phyloP scores from a whole-genome alignment of 345 rosid genomes.

The Passiflora organensis region DNA sequence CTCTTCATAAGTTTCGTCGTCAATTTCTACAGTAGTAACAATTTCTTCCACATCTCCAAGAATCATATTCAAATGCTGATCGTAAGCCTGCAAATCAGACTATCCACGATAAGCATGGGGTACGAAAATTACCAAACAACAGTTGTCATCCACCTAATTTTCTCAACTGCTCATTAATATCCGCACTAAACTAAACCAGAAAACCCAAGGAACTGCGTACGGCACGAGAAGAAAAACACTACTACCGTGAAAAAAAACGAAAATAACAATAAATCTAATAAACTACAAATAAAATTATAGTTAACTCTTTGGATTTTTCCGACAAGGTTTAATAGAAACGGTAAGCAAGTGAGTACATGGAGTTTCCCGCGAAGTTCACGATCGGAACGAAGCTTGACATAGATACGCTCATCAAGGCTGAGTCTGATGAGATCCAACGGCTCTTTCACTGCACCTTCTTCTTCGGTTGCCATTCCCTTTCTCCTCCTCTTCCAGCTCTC shows the following conservation, averaged over 20 bases:
- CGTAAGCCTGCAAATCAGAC: slow-evolving; percentile 69
- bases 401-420: slow-evolving; percentile 97
- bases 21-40: slow-evolving; percentile 94
- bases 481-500: neutral
- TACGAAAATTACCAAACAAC: neutral
- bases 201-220: neutral
- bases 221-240: no score
- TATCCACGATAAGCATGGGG: neutral
- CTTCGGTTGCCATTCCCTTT: slow-evolving; percentile 70
- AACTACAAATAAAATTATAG: no score
- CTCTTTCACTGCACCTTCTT: slow-evolving; percentile 96
- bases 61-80: slow-evolving; percentile 99
- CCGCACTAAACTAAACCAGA: no score
- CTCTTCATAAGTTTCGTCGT: slow-evolving; percentile 97
- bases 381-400: slow-evolving; percentile 97
- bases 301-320: no score
- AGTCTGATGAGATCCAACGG: slow-evolving; percentile 95
- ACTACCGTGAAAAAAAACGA: no score
- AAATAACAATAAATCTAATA: no score
- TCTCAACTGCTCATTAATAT: no score
- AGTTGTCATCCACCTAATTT: no score
- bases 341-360: slow-evolving; percentile 41
- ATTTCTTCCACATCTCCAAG: slow-evolving; percentile 98
- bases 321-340: neutral
- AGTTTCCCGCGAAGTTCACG: slow-evolving; percentile 99